Evolutionary conservation across 2,329 filamentous ascomycete genomes (phyloP), one percentile per base, ranked within the genome.

Genomic region (Paecilomyces sp.): DNA sequence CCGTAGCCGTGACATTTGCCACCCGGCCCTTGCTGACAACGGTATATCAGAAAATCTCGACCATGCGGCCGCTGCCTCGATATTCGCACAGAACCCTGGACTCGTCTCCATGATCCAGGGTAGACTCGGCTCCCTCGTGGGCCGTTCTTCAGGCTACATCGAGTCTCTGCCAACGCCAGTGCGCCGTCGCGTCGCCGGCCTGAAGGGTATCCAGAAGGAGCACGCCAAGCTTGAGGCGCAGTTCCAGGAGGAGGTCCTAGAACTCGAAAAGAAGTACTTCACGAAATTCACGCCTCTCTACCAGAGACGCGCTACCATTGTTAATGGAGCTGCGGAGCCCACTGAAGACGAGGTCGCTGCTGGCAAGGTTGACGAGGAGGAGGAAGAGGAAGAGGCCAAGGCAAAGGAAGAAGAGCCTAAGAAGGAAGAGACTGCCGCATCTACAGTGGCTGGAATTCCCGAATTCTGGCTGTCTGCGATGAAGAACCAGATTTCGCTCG

Each of bases 391-490:
- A 24, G 83, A 87, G 18, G 81, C 84, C 60, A 80, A 83, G 55
- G 83, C 87, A 71, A 80, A 86, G 63, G 78, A 82, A 57, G 82
- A 87, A 65, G 81, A 85, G 66, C 73, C 82, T 56, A 61, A 66
- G 54, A 76, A 79, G 60, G 79, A 83, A 64, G 74, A 79, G 34
- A 76, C 79, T 61, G 72, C 79, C 58, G 80, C 76, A 55, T 66
- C 77, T 41, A 75, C 74, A 56, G 79, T 88, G 65, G 83, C 86
- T 70, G 94, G 94, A 77, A 97, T 99, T 64, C 94, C 94, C 64
- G 94, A 99, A 80, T 99, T 99, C 85, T 99, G 94, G 94, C 84
- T 99, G 56, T 97, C 93, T 63, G 93, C 95, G 68, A 97, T 99
- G 93, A 99, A 99, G 85, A 99, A 99, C 83, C 93, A 97, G 77